These are phyloP conservation scores for Phaeolepiota aurea DNA, from an alignment of 768 basidiomycete species.

Conservation along the genomic window DNA sequence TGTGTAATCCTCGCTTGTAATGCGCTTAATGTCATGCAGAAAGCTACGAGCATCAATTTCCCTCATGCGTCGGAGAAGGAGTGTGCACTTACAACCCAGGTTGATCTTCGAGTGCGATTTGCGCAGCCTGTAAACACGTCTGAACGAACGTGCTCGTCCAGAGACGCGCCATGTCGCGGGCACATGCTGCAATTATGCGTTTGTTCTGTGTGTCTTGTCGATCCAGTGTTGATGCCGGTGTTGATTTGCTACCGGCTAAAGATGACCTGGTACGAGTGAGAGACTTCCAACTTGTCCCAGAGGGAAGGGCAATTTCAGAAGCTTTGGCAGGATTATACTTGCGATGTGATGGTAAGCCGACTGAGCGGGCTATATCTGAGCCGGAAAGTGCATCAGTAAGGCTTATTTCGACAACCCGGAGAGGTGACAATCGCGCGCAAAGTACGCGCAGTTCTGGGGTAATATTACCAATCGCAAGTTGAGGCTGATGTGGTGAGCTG, in stretches of 20 bases:
- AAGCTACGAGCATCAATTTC: constrained; percentile 31
- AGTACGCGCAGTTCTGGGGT: constrained; percentile 32
- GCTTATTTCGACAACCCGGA: constrained; percentile 46
- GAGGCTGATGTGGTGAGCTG: constrained; percentile 9
- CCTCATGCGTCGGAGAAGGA: not conserved
- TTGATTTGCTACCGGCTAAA: not conserved
- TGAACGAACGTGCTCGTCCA: constrained; percentile 44
- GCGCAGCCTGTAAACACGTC: constrained; percentile 27
- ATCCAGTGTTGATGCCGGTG: constrained; percentile 5
- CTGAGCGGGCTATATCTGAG: constrained; percentile 7
- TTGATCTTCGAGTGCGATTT: constrained; percentile 45
- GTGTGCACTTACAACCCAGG: constrained; percentile 45
- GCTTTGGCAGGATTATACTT: constrained; percentile 30
- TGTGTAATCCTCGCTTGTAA: constrained; percentile 40
- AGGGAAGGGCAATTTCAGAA: constrained; percentile 39
- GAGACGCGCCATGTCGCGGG: constrained; percentile 42
- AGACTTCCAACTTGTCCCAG: constrained; percentile 40
- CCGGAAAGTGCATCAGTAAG: constrained; percentile 36
- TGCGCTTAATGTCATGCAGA: constrained; percentile 42
- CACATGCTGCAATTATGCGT: constrained; percentile 43
- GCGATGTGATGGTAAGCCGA: constrained; percentile 7
- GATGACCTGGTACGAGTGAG: not conserved
- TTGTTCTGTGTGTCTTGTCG: constrained; percentile 32
- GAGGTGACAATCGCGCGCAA: constrained; percentile 42
- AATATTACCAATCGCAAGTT: constrained; percentile 13